Conservation (phyloP, 148 eudicot genomes). For the Arctostaphylos glauca region DNA sequence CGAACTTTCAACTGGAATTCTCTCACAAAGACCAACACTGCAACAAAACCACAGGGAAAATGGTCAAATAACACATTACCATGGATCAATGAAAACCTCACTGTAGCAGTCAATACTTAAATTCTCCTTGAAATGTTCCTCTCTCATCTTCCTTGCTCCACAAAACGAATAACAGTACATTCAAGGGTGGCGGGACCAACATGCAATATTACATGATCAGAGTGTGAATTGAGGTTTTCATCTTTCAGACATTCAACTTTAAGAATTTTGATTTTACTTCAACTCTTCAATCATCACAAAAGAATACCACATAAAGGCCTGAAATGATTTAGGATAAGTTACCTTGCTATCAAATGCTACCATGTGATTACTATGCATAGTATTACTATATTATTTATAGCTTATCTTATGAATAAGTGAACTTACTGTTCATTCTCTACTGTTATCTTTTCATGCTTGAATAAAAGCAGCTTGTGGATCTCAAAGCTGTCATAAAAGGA, state of each 20-base stretch:
- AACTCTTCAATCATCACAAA: not conserved
- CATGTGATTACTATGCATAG: not conserved
- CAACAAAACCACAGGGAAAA: not conserved
- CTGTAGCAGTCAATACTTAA: not conserved
- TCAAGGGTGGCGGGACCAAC: not conserved
- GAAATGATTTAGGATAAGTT: not conserved
- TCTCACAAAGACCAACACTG: not conserved
- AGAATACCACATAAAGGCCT: not conserved
- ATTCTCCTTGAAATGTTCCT: not conserved
- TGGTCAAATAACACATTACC: not conserved
- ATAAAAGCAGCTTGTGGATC: not conserved
- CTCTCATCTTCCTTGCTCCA: not conserved
- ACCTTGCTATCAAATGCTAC: not conserved
- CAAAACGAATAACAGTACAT: not conserved
- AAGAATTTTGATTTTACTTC: not conserved
- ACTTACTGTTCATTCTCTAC: not conserved
- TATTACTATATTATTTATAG: not conserved
- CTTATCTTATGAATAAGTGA: constrained; percentile 3
- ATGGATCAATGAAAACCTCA: not conserved
- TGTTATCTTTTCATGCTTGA: not conserved
- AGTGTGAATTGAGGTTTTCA: not conserved
- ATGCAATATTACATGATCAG: not conserved
- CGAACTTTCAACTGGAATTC: not conserved
- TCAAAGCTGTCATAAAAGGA: not conserved
- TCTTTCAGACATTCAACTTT: not conserved